A percentile compares a stretch with the other conserved stretches of the same genome.
Evolutionary conservation across 768 basidiomycete genomes (phyloP).

Genomic region (Hericium erinaceus): DNA sequence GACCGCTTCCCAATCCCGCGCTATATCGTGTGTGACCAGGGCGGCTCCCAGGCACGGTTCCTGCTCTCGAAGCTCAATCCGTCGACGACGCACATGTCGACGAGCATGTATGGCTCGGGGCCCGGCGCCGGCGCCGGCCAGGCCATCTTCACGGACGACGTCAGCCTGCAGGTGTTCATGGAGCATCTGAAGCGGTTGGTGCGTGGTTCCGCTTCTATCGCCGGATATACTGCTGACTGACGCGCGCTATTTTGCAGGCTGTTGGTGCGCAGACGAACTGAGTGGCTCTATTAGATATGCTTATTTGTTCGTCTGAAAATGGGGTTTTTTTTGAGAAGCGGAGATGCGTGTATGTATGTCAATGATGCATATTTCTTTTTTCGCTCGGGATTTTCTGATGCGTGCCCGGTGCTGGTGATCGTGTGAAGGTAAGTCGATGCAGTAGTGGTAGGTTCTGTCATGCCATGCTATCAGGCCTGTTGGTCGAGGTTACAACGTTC

Average conservation of each 20-base stretch:
- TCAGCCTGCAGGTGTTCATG: conserved; percentile 96
- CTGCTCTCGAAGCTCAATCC: conserved; percentile 93
- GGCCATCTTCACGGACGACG: conserved; percentile 98
- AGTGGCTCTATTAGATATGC: background rate
- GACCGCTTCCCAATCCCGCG: conserved; percentile 97
- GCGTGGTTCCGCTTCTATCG: conserved; percentile 18
- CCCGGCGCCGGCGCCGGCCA: conserved; percentile 64
- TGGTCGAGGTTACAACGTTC: too few relatives aligned
- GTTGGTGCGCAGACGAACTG: conserved; percentile 16
- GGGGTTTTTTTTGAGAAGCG: background rate
- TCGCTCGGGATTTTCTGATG: too few relatives aligned
- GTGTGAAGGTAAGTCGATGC: too few relatives aligned
- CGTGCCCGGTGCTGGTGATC: too few relatives aligned
- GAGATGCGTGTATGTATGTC: too few relatives aligned
- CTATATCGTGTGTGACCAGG: conserved; percentile 96
- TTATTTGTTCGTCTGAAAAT: background rate
- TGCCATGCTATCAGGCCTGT: too few relatives aligned
- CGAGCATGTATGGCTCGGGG: conserved; percentile 79
- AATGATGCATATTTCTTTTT: too few relatives aligned
- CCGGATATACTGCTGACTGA: background rate
- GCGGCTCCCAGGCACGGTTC: conserved; percentile 98
- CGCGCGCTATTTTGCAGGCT: conserved; percentile 4
- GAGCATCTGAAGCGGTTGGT: conserved; percentile 92
- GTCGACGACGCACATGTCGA: conserved; percentile 94
- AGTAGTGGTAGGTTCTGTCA: too few relatives aligned